Evolutionary conservation across 2,329 filamentous ascomycete genomes (phyloP).

Genomic region (Verticillium nubilum): DNA sequence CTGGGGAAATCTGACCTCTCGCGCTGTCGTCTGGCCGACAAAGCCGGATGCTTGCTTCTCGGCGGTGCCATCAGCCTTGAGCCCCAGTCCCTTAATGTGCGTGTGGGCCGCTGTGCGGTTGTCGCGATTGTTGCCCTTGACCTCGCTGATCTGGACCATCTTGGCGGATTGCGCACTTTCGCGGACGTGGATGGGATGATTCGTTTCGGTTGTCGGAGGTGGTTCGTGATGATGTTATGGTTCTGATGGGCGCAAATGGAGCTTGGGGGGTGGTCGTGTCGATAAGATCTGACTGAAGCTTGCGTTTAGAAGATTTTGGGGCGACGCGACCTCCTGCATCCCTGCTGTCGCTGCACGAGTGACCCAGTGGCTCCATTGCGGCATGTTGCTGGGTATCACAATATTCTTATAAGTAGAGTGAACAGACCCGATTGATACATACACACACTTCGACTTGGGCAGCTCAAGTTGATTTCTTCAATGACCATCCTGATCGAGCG

Average conservation of each 20-base stretch:
- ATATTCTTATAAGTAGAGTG: too few species aligned
- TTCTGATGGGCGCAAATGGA: neutral
- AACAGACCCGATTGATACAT: too few species aligned
- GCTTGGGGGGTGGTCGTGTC: neutral
- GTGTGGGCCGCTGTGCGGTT: conserved; percentile 95
- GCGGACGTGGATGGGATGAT: neutral
- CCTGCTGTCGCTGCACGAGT: conserved; percentile 8
- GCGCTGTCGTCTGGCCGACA: conserved; percentile 78
- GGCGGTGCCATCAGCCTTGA: conserved; percentile 80
- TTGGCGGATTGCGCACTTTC: conserved; percentile 26
- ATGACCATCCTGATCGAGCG: too few species aligned
- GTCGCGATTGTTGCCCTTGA: conserved; percentile 90
- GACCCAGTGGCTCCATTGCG: neutral
- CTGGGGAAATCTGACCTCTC: conserved; percentile 62
- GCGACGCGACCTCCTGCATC: conserved; percentile 2
- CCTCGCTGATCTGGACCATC: conserved; percentile 90
- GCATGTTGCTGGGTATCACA: too few species aligned
- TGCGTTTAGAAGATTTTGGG: conserved; percentile 13
- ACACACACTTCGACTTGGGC: too few species aligned
- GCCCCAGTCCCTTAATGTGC: conserved; percentile 91
- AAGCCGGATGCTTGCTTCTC: conserved; percentile 79
- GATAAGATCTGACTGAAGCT: conserved; percentile 6
- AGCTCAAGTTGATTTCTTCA: too few species aligned
- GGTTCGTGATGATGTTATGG: neutral
- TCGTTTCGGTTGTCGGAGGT: neutral